Base-by-base conservation (phyloP, 1,284 basidiomycete species). In the Papiliotrema terrestris region DNA sequence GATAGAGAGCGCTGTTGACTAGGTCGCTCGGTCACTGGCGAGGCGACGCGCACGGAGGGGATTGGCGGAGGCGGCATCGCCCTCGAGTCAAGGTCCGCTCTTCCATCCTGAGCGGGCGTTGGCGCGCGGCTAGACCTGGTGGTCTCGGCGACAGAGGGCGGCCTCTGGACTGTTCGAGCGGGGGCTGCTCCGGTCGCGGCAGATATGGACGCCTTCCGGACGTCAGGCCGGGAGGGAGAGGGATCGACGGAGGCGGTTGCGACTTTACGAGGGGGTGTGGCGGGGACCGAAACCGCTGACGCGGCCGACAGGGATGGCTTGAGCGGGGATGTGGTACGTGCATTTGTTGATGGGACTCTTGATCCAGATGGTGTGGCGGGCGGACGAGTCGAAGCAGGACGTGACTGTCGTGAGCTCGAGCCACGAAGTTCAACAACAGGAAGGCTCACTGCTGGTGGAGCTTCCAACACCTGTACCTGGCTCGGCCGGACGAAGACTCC, bases 401-500 rank as follows among this genome's bases (percentile, higher is more conserved):
- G 58, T 43, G 58, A 55, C 67, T 67, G 42, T 39, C 35, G 37
- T n/a, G 23, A 8, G 20, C 35, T 39, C 11, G 17, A 25, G 14
- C 13, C 3, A 51, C 38, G 23, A 9, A 32, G 29, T 13, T 43
- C 25, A 49, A 23, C 9, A 15, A 19, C 32, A 8, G 8, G 26
- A n/a, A 3, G 37, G 47, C 56, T 52, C 36, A 58, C 59, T 15
- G 57, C 47, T 19, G 57, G 38, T 26, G 54, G 49, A 17, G 51
- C 8, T 43, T 71, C 71, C 15, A 75, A 52, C n/a, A 84, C 69
- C 68, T 85, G 89, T 57, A 98, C 89, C 74, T 94, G 91, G 69
- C 87, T 88, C 0, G 89, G 85, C 22, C 92, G 82, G 4, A 98
- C 88, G 74, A 99, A 98, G 41, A 98, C 88, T 45, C 96, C 96